A percentile compares a stretch with the other conserved stretches of the same genome.
These are phyloP conservation scores for Penicillium sp. DNA, from an alignment of 2,329 filamentous ascomycete genomes.

Conservation along the genomic window DNA sequence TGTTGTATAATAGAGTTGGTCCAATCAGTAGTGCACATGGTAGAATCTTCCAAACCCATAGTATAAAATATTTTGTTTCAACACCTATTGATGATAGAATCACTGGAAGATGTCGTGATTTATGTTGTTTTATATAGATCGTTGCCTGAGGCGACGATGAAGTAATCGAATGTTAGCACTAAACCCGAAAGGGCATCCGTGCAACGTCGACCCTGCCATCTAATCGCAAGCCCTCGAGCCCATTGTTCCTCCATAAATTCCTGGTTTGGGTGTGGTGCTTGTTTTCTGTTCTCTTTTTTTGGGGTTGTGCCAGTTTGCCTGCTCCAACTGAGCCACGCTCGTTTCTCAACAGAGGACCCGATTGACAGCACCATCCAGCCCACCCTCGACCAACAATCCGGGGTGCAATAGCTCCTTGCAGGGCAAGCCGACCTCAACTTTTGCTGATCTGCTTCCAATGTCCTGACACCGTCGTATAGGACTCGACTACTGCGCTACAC, in stretches of 20 bases:
- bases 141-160: constrained; percentile 11
- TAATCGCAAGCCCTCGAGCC: constrained; percentile 7
- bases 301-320: constrained; percentile 4
- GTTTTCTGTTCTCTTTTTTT: constrained; percentile 8
- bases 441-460: constrained; percentile 7
- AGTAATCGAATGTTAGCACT: constrained; percentile 14
- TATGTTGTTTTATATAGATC: neutral
- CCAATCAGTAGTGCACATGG: no score
- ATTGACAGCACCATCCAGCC: constrained; percentile 1
- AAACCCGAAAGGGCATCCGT: constrained; percentile 17
- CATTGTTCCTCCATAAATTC: constrained; percentile 6
- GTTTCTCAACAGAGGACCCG: constrained; percentile 7
- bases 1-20: neutral
- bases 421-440: neutral
- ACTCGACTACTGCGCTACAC: constrained; percentile 2
- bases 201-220: constrained; percentile 18
- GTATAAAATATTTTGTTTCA: neutral
- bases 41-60: neutral
- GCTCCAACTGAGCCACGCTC: constrained; percentile 7
- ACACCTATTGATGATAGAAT: neutral
- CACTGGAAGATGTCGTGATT: neutral
- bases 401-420: constrained; percentile 3
- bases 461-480: constrained; percentile 6
- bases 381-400: constrained; percentile 2
- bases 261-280: constrained; percentile 9